Base-by-base conservation (phyloP, 345 rosid species). In the Boechera divaricarpa region DNA sequence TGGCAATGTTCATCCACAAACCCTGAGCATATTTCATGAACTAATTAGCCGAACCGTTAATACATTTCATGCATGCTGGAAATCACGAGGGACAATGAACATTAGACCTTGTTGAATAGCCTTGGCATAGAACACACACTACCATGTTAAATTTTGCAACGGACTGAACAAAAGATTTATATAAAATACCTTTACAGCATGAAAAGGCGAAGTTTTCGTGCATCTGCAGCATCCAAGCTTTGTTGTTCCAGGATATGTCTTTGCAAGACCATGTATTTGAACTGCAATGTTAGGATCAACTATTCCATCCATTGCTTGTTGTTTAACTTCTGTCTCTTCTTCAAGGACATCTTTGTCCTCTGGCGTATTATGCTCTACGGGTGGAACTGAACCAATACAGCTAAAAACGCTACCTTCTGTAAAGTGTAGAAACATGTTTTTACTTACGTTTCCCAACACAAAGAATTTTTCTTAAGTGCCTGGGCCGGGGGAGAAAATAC, bases 341-440 rank as follows among this genome's bases (percentile, higher is more conserved):
- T 86, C 90, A 69, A 85, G 89, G 73, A 92, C 97, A 84, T 94
- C 98, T 82, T 85, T 82, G 16, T 92, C 98, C 41, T 94, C 93
- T 28, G 83, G 87, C 68, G 86, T 48, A 62, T 71, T 7, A 69
- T 84, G 79, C 52, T 91, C 92, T 48, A 70, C 31, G 0, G 82
- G 83, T 13, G 97, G 95, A 57, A 85, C 74, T 18, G 93, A 86
- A 39, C 90, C 85, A 3, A 78, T 69, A 82, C 93, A 92, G 53
- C 93, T 85, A 83, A 91, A 94, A 55, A 91, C 61, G 54, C 92
- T 84, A 54, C 97, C 97, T 88, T 91, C 95, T 91, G 80, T 28
- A 59, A 52, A 69, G 45, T 63, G 68, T 44, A 74, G 5, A 6
- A 62, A 16, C 64, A 63, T 41, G 10, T 26, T 28, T 63, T 55